phyloP scores from a whole-genome alignment of 805 yeast species.

The Sugiyamaella smithiae region DNA sequence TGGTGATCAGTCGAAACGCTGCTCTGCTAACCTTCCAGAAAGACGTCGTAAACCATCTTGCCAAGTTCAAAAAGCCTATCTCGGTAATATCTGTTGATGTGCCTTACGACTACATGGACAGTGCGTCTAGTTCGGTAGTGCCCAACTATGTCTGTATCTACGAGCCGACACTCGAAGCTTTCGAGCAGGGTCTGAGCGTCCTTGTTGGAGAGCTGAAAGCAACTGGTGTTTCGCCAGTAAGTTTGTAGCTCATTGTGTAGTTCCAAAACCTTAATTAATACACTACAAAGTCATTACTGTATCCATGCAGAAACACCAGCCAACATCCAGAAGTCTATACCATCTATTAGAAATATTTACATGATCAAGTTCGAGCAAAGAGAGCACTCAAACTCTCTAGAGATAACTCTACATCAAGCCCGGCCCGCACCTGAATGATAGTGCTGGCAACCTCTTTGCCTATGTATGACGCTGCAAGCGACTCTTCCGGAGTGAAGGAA shows the following conservation, averaged over 20 bases:
- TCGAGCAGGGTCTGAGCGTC: constrained; percentile 45
- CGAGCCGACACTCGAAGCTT: constrained; percentile 51
- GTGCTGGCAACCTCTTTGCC: constrained; percentile 19
- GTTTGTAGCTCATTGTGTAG: no score
- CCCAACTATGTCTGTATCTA: constrained; percentile 55
- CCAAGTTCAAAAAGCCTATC: constrained; percentile 48
- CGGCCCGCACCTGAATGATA: constrained; percentile 17
- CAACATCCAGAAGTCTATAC: no score
- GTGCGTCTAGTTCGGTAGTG: constrained; percentile 44
- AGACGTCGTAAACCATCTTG: constrained; percentile 54
- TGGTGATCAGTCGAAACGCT: constrained; percentile 46
- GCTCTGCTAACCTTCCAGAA: constrained; percentile 54
- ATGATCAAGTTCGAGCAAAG: constrained; percentile 10
- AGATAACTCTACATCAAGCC: constrained; percentile 21
- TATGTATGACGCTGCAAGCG: constrained; percentile 17
- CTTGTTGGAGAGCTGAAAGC: constrained; percentile 44
- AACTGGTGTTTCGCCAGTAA: neutral
- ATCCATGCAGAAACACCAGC: no score
- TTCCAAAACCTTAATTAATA: no score
- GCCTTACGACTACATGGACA: constrained; percentile 50
- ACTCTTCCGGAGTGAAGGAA: constrained; percentile 14
- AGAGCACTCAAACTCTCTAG: constrained; percentile 11
- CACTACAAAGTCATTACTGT: no score
- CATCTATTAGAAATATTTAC: no score
- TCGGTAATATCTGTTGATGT: constrained; percentile 54